A percentile compares a stretch with the other conserved stretches of the same genome.
Conservation (phyloP, 2,329 filamentous ascomycete species). For the Sclerotinia sclerotiorum region DNA sequence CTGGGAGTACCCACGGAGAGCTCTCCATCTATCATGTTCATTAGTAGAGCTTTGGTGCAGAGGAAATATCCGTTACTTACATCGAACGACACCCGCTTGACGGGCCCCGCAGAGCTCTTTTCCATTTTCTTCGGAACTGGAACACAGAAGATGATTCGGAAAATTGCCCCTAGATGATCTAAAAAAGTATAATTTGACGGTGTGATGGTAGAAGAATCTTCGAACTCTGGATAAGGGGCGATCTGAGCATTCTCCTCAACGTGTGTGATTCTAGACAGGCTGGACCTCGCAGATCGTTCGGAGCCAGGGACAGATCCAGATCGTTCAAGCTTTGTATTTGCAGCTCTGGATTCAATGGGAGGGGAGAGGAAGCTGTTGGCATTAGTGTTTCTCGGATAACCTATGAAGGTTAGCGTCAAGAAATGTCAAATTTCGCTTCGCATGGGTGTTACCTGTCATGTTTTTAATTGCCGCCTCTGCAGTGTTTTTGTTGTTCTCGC, state of each 20-base stretch:
- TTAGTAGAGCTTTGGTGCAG: neutral
- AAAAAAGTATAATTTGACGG: neutral
- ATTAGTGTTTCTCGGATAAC: neutral
- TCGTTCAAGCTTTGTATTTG: neutral
- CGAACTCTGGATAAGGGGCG: neutral
- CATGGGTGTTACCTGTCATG: slow-evolving; percentile 4
- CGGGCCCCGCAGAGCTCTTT: neutral
- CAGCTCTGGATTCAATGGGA: neutral
- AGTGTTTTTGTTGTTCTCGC: neutral
- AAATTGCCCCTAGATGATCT: neutral
- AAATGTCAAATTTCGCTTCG: neutral
- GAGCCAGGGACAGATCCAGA: slow-evolving; percentile 20
- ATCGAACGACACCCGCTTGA: neutral
- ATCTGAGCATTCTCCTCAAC: slow-evolving; percentile 24
- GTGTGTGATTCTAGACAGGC: slow-evolving; percentile 24
- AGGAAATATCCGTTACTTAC: neutral
- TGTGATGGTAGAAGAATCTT: neutral
- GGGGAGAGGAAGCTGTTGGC: neutral
- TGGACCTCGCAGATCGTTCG: slow-evolving; percentile 10
- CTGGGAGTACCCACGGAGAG: slow-evolving; percentile 26
- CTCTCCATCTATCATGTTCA: neutral
- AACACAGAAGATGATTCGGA: slow-evolving; percentile 4
- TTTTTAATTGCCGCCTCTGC: neutral
- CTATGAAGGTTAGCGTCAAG: slow-evolving; percentile 1
- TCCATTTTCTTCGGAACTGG: neutral